phyloP scores from a whole-genome alignment of 345 rosid genomes.

The Trapa incisa region DNA sequence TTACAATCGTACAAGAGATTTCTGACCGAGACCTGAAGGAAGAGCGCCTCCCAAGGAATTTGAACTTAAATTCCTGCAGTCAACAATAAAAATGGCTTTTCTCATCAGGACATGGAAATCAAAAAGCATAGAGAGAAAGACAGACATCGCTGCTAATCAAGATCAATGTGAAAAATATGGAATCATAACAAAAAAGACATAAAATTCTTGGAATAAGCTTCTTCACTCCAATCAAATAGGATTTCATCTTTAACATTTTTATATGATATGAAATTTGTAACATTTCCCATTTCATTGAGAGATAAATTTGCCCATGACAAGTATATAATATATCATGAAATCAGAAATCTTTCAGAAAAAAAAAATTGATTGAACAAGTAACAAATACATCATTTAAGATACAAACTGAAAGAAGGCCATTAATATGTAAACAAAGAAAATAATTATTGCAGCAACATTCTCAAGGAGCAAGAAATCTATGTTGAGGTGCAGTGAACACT shows the following conservation, averaged over 20 bases:
- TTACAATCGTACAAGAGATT: slow-evolving; percentile 69
- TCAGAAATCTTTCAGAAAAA: neutral
- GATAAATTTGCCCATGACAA: neutral
- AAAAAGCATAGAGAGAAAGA: neutral
- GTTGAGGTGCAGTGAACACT: slow-evolving; percentile 22
- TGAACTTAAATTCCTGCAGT: slow-evolving; percentile 68
- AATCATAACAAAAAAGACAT: neutral
- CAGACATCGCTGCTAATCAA: neutral
- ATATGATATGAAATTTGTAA: neutral
- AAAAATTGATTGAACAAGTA: neutral
- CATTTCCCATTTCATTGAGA: neutral
- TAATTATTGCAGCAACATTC: neutral
- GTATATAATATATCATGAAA: neutral
- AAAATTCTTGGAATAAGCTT: neutral
- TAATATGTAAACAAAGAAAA: neutral
- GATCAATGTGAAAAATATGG: neutral
- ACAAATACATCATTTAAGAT: neutral
- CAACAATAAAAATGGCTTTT: slow-evolving; percentile 6
- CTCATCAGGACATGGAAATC: neutral
- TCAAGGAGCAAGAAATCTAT: neutral
- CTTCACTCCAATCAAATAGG: neutral
- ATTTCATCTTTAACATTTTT: neutral
- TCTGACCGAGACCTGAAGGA: slow-evolving; percentile 74
- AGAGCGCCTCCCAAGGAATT: slow-evolving; percentile 62
- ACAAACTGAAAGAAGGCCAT: neutral